Conservation (phyloP, 202 grass and related monocot genomes). For the Digitaria exilis region DNA sequence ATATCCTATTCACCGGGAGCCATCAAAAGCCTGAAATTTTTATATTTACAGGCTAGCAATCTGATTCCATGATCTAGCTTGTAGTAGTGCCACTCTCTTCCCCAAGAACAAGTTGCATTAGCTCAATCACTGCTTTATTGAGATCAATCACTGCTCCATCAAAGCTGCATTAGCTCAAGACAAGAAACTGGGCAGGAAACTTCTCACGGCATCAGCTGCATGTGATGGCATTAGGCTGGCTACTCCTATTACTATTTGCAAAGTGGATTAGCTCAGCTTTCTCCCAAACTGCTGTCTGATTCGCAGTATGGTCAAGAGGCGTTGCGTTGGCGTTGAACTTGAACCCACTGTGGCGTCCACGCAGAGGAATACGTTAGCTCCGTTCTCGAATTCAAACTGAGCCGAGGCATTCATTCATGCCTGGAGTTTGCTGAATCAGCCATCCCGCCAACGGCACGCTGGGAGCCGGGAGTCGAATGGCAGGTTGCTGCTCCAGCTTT, state of each 20-base stretch:
- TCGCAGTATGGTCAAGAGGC: too few species aligned
- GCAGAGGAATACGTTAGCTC: too few species aligned
- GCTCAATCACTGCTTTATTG: slow-evolving; percentile 3
- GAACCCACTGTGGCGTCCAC: too few species aligned
- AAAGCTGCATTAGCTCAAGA: neutral
- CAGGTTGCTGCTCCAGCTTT: neutral
- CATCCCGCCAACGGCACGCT: neutral
- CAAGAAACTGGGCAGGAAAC: slow-evolving; percentile 20
- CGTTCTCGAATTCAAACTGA: slow-evolving; percentile 21
- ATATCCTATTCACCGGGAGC: neutral
- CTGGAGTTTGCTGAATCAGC: neutral
- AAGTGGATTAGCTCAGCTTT: neutral
- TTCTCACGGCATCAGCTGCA: neutral
- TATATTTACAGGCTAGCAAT: neutral
- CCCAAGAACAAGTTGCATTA: neutral
- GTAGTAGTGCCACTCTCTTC: neutral
- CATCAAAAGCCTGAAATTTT: neutral
- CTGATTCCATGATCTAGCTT: neutral
- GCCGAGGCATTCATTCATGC: neutral
- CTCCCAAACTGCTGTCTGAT: neutral
- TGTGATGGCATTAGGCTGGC: neutral
- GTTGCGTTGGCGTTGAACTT: neutral
- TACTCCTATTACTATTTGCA: neutral
- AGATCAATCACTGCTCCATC: neutral
- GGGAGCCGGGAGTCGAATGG: too few species aligned